Conservation (phyloP, 768 basidiomycete genomes). For the Suillus discolor region DNA sequence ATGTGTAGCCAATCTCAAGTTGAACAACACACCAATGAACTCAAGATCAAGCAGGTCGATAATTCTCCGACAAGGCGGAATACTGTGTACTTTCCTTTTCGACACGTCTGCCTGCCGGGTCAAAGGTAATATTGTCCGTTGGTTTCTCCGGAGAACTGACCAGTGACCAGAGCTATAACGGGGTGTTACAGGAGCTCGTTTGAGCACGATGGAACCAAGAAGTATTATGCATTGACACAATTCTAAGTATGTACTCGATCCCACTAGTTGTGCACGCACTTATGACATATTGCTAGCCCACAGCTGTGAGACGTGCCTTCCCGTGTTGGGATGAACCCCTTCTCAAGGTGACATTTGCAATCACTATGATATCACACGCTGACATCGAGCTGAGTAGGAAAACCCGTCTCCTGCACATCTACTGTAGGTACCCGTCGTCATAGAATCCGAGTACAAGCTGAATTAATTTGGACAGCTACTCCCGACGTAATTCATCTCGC, state of each 20-base stretch:
- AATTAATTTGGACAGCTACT: too few relatives aligned
- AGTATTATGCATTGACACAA: constrained; percentile 82
- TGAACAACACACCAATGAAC: constrained; percentile 61
- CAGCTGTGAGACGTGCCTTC: constrained; percentile 79
- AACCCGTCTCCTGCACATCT: constrained; percentile 81
- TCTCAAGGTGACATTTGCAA: constrained; percentile 79
- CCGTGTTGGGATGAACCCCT: constrained; percentile 96
- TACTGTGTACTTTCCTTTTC: constrained; percentile 64
- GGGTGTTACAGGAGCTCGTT: constrained; percentile 80
- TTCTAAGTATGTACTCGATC: constrained; percentile 61
- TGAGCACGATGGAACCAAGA: constrained; percentile 60
- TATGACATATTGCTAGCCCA: constrained; percentile 54
- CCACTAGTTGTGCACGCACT: background rate
- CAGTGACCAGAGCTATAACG: constrained; percentile 59
- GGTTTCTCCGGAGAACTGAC: constrained; percentile 67
- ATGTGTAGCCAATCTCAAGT: constrained; percentile 46
- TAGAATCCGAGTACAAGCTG: too few relatives aligned
- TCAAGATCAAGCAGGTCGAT: constrained; percentile 48
- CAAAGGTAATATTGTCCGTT: constrained; percentile 71
- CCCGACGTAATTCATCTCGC: too few relatives aligned
- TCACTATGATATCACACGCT: constrained; percentile 78
- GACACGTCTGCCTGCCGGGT: constrained; percentile 57
- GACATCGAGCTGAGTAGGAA: constrained; percentile 69
- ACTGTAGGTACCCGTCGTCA: constrained; percentile 28
- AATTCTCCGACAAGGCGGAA: constrained; percentile 56